These are phyloP conservation scores for Leptomonas seymouri DNA, from an alignment of 208 protist species.

Conservation along the genomic window DNA sequence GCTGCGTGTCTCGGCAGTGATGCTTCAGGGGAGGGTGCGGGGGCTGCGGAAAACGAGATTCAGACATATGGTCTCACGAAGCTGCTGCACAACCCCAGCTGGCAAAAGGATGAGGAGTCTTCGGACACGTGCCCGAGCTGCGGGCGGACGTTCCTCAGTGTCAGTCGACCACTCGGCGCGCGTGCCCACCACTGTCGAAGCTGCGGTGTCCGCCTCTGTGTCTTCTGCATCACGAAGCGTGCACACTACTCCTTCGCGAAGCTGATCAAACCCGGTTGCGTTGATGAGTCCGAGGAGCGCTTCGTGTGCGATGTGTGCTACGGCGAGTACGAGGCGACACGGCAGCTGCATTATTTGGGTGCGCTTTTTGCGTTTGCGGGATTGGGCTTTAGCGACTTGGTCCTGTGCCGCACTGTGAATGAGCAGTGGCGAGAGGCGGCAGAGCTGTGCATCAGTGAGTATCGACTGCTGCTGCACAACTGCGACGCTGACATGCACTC, in stretches of 20 bases:
- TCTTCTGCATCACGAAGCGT: conserved; percentile 53
- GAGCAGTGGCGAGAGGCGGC: conserved; percentile 68
- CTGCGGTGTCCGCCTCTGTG: conserved; percentile 69
- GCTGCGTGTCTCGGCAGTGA: background rate
- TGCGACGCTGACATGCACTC: conserved; percentile 42
- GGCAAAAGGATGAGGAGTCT: conserved; percentile 63
- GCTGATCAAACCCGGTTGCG: conserved; percentile 58
- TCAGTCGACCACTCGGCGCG: conserved; percentile 35
- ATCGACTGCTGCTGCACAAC: conserved; percentile 65
- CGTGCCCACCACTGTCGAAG: conserved; percentile 68
- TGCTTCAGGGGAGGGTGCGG: background rate
- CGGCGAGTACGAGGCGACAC: conserved; percentile 44
- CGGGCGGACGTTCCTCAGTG: conserved; percentile 35
- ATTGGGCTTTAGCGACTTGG: conserved; percentile 62
- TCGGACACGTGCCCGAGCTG: conserved; percentile 49
- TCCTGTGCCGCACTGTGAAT: conserved; percentile 65
- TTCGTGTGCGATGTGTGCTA: conserved; percentile 67
- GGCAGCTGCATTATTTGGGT: conserved; percentile 66
- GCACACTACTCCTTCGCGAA: conserved; percentile 71
- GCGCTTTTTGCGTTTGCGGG: conserved; percentile 60
- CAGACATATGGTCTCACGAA: conserved; percentile 40
- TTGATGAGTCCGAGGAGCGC: conserved; percentile 54
- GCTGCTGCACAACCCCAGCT: conserved; percentile 53
- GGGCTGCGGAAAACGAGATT: conserved; percentile 40
- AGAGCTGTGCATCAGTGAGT: conserved; percentile 79